Conservation (phyloP, 2,329 filamentous ascomycete species). For the Paecilomyces variotii region DNA sequence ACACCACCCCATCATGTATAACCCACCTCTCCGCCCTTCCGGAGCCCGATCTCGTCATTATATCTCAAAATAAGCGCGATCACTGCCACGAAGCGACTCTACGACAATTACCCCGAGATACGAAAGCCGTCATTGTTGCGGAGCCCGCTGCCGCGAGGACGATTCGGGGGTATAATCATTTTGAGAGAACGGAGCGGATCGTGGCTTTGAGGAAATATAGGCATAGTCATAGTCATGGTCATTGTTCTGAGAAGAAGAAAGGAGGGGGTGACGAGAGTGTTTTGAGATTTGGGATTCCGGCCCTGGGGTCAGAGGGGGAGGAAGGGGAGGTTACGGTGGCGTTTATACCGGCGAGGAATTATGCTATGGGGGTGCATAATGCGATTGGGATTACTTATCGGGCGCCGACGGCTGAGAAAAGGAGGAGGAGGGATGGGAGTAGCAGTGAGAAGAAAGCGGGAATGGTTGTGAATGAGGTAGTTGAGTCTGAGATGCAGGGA, state of each 20-base stretch:
- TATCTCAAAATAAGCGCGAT: constrained; percentile 57
- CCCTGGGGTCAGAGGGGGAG: constrained; percentile 44
- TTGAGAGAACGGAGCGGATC: constrained; percentile 42
- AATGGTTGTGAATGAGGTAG: neutral
- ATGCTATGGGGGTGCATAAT: constrained; percentile 52
- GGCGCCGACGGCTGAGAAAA: constrained; percentile 36
- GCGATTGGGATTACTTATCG: constrained; percentile 67
- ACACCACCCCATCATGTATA: constrained; percentile 49
- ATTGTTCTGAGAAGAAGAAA: constrained; percentile 3
- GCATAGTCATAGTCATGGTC: constrained; percentile 10
- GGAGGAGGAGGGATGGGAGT: neutral
- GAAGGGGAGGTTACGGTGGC: constrained; percentile 64
- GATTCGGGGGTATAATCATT: constrained; percentile 62
- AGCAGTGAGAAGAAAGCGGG: neutral
- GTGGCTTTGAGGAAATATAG: constrained; percentile 38
- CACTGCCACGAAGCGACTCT: constrained; percentile 65
- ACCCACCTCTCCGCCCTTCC: constrained; percentile 48
- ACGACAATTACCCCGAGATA: constrained; percentile 50
- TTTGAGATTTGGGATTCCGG: constrained; percentile 46
- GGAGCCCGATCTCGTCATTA: constrained; percentile 49
- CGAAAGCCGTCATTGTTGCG: constrained; percentile 56
- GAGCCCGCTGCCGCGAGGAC: constrained; percentile 56
- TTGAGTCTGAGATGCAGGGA: neutral
- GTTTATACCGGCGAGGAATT: constrained; percentile 50
- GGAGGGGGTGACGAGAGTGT: constrained; percentile 19